Conservation (phyloP, 1,139 yeast genomes). For the Schwanniomyces etchellsii region DNA sequence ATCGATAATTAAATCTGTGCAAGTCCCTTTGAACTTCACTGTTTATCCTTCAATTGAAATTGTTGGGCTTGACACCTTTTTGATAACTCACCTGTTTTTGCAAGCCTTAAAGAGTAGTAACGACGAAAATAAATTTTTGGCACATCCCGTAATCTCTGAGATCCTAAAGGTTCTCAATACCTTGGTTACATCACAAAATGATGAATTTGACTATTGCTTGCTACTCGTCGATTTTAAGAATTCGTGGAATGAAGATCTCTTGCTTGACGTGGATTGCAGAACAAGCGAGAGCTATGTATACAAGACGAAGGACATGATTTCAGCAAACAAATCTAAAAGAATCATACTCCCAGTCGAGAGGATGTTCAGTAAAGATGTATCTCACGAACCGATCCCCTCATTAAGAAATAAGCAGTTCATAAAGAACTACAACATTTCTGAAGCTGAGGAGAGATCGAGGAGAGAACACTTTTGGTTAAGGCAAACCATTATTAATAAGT, state of each 20-base stretch:
- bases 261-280: slow-evolving; percentile 14
- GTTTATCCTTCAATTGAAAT: slow-evolving; percentile 70
- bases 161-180: neutral
- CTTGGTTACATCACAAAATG: slow-evolving; percentile 7
- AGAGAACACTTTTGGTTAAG: slow-evolving; percentile 78
- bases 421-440: slow-evolving; percentile 52
- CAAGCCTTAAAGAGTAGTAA: slow-evolving; percentile 13
- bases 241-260: slow-evolving; percentile 52
- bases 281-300: slow-evolving; percentile 12
- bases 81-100: slow-evolving; percentile 30
- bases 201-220: slow-evolving; percentile 51
- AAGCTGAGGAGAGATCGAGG: slow-evolving; percentile 47
- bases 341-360: slow-evolving; percentile 66
- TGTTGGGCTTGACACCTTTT: slow-evolving; percentile 68
- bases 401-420: slow-evolving; percentile 69
- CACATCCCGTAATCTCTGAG: slow-evolving; percentile 2
- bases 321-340: slow-evolving; percentile 51
- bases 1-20: slow-evolving; percentile 48
- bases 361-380: slow-evolving; percentile 37
- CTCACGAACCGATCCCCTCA: slow-evolving; percentile 62
- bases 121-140: slow-evolving; percentile 9
- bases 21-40: slow-evolving; percentile 61
- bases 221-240: slow-evolving; percentile 67
- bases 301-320: slow-evolving; percentile 24
- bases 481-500: slow-evolving; percentile 49